These are phyloP conservation scores for Ceratocystis harringtonii DNA, from an alignment of 2,329 filamentous ascomycete species.

Conservation along the genomic window DNA sequence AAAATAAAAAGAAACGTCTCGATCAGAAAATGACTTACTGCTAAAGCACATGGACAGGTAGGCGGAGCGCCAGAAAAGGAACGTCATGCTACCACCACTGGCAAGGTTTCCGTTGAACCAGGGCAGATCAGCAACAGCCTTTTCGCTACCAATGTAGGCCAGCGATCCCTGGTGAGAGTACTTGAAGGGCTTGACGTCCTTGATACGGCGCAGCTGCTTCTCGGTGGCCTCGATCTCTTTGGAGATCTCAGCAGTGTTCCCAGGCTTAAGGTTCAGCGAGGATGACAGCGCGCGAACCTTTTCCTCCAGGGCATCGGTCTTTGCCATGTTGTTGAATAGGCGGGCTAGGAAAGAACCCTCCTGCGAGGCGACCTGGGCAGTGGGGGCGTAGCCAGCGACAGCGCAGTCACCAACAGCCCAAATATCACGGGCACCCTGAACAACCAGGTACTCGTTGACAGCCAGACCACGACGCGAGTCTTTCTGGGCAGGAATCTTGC, in stretches of 20 bases:
- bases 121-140: constrained; percentile 90
- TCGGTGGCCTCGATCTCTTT: constrained; percentile 72
- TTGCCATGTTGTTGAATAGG: constrained; percentile 98
- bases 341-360: constrained; percentile 90
- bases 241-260: constrained; percentile 52
- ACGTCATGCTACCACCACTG: constrained; percentile 82
- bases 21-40: constrained; percentile 48
- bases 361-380: constrained; percentile 89
- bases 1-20: not conserved
- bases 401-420: constrained; percentile 98
- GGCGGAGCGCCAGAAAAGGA: constrained; percentile 94
- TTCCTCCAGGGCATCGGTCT: constrained; percentile 67
- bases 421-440: constrained; percentile 91
- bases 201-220: constrained; percentile 73
- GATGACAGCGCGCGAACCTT: constrained; percentile 57
- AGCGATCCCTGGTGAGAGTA: constrained; percentile 96
- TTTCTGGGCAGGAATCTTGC: constrained; percentile 83
- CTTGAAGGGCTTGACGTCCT: constrained; percentile 93
- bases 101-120: constrained; percentile 97
- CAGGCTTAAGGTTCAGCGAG: constrained; percentile 43
- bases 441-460: constrained; percentile 97
- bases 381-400: constrained; percentile 92
- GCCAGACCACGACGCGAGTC: constrained; percentile 86
- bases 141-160: constrained; percentile 96
- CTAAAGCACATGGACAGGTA: constrained; percentile 99